Conservation (phyloP, 2,329 filamentous ascomycete species). For the Rhinocladiella similis region DNA sequence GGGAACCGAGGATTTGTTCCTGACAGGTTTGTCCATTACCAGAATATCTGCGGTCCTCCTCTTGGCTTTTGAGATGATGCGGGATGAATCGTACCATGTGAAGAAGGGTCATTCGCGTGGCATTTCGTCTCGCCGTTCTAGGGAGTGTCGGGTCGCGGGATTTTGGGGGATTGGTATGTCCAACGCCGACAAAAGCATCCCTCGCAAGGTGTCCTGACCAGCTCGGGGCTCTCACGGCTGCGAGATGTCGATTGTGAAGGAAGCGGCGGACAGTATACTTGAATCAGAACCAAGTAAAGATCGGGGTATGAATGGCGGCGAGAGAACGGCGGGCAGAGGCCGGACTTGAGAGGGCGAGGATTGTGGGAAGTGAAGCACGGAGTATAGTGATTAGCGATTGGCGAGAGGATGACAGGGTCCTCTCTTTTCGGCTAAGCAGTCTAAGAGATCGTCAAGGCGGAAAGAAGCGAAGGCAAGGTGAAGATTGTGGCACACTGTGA, state of each 20-base stretch:
- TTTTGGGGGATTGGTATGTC: not conserved
- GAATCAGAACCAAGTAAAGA: too few relatives aligned
- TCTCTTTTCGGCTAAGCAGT: not conserved
- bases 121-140: not conserved
- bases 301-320: not conserved
- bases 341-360: not conserved
- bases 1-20: not conserved
- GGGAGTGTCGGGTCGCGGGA: not conserved
- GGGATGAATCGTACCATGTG: not conserved
- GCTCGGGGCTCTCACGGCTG: too few relatives aligned
- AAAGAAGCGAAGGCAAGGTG: not conserved
- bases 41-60: conserved; percentile 1
- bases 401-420: not conserved
- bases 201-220: not conserved
- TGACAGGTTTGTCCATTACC: conserved; percentile 12
- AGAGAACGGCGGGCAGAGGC: not conserved
- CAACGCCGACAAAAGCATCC: not conserved
- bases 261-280: too few relatives aligned
- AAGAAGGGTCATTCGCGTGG: not conserved
- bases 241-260: too few relatives aligned
- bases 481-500: not conserved
- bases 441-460: not conserved
- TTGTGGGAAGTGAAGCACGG: not conserved
- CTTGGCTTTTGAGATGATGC: not conserved
- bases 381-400: not conserved